Evolutionary conservation across 2,329 filamentous ascomycete species (phyloP).

Genomic region (Neonectria coccinea): DNA sequence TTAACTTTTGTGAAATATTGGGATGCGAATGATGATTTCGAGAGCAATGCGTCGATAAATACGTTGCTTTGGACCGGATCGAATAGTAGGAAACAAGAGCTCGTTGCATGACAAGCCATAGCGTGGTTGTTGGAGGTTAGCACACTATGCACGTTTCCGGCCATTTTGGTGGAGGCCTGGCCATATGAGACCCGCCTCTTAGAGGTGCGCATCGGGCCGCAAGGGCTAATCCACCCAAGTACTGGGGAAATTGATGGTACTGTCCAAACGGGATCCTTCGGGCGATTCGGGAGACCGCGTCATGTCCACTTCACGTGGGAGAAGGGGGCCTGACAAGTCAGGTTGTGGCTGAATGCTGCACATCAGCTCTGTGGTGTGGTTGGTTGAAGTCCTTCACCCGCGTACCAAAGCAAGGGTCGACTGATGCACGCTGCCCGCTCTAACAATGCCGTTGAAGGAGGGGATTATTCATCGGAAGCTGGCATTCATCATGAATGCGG

Average conservation of each 20-base stretch:
- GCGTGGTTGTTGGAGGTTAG: background rate
- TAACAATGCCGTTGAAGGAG: background rate
- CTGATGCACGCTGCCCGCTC: constrained; percentile 5
- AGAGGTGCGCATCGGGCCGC: constrained; percentile 46
- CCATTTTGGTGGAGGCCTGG: constrained; percentile 36
- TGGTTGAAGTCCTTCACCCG: constrained; percentile 7
- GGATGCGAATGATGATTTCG: background rate
- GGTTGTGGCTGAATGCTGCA: constrained; percentile 9
- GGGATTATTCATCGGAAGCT: background rate
- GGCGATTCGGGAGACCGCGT: constrained; percentile 43
- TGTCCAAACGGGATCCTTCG: constrained; percentile 38
- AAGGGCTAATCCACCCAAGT: constrained; percentile 45
- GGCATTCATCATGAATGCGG: too few relatives aligned
- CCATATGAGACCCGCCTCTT: constrained; percentile 40
- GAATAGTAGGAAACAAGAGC: background rate
- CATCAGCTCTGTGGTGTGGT: constrained; percentile 3
- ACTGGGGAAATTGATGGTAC: constrained; percentile 35
- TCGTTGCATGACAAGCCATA: background rate
- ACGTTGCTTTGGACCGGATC: background rate
- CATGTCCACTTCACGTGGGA: constrained; percentile 44
- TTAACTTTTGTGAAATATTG: background rate
- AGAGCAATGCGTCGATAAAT: background rate
- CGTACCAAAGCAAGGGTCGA: constrained; percentile 8
- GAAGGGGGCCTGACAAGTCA: constrained; percentile 23
- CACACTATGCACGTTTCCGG: constrained; percentile 19